Conservation (phyloP, 2,329 filamentous ascomycete genomes). For the Arthrobotrys iridis region DNA sequence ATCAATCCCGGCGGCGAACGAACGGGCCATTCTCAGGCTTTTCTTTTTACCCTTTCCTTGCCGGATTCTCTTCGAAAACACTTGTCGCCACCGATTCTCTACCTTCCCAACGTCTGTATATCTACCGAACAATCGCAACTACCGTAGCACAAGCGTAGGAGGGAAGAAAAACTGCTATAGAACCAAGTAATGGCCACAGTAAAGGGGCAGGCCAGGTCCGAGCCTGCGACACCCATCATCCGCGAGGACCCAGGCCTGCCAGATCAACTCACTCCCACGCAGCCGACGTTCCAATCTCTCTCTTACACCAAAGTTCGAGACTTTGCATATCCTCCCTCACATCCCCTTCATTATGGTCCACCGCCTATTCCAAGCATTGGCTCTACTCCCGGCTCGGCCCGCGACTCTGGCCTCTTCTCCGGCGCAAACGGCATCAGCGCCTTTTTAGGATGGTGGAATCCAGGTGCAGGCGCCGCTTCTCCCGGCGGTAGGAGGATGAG, state of each 20-base stretch:
- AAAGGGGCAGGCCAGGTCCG: slow-evolving; percentile 54
- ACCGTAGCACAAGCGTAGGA: not conserved
- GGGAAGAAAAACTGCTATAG: slow-evolving; percentile 5
- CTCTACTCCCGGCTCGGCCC: slow-evolving; percentile 44
- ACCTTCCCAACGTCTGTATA: too few species aligned
- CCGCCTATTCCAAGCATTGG: slow-evolving; percentile 69
- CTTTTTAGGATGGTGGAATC: slow-evolving; percentile 62
- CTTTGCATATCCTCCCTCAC: slow-evolving; percentile 85
- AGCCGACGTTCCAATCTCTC: slow-evolving; percentile 67
- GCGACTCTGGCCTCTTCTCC: slow-evolving; percentile 50
- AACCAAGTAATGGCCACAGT: slow-evolving; percentile 49
- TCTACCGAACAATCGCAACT: not conserved
- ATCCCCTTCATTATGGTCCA: slow-evolving; percentile 95
- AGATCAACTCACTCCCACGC: slow-evolving; percentile 46
- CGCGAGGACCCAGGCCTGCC: slow-evolving; percentile 44
- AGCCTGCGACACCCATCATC: slow-evolving; percentile 53
- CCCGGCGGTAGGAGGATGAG: slow-evolving; percentile 61
- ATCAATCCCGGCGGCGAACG: not conserved
- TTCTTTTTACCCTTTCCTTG: not conserved
- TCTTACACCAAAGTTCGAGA: slow-evolving; percentile 91
- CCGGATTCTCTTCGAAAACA: not conserved
- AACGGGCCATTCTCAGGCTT: not conserved
- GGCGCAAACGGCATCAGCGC: slow-evolving; percentile 40
- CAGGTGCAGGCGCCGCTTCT: slow-evolving; percentile 67
- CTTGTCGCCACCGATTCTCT: not conserved